phyloP scores from a whole-genome alignment of 305 asterid species.

The Solanum hybrid region DNA sequence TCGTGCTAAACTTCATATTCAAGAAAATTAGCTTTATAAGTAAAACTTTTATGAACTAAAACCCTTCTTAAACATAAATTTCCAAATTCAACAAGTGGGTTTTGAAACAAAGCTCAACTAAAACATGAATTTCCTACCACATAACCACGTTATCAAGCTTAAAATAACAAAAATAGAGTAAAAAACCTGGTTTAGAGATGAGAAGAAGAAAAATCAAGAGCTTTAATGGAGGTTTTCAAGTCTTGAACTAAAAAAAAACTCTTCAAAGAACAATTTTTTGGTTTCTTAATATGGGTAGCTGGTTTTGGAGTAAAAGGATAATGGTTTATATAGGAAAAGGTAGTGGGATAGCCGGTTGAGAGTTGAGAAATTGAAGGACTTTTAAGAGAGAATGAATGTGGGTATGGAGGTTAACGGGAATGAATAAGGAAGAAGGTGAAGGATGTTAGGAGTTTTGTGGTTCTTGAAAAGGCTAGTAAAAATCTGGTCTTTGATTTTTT shows the following conservation, averaged over 20 bases:
- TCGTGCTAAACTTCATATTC: background rate
- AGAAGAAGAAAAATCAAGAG: background rate
- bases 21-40: background rate
- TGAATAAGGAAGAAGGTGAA: background rate
- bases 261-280: background rate
- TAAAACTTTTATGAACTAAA: too few relatives aligned
- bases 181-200: background rate
- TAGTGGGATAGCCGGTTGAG: background rate
- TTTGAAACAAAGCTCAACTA: background rate
- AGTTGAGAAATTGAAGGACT: background rate
- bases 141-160: background rate
- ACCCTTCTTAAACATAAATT: background rate
- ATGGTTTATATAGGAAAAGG: background rate
- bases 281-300: background rate
- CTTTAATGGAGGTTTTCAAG: background rate
- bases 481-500: background rate
- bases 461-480: background rate
- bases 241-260: too few relatives aligned
- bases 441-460: background rate
- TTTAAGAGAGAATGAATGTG: background rate
- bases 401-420: background rate
- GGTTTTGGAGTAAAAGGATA: too few relatives aligned
- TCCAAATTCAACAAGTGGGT: background rate
- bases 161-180: background rate
- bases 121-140: background rate